Conservation (phyloP, 169 alveolate species). For the Perkinsus chesapeaki region DNA sequence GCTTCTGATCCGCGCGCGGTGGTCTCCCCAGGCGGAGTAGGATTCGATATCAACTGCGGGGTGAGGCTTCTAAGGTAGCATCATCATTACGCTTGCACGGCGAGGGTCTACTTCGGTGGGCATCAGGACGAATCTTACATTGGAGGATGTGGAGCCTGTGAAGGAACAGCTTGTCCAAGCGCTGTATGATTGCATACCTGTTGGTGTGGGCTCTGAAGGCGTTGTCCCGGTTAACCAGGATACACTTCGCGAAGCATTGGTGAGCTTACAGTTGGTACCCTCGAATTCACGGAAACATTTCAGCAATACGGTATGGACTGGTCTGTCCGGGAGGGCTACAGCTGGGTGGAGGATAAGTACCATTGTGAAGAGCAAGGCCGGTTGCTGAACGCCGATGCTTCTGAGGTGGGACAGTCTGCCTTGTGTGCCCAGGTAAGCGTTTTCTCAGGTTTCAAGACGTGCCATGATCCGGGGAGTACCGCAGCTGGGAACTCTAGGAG, state of each 20-base stretch:
- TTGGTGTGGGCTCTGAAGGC: slow-evolving; percentile 79
- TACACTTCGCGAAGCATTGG: slow-evolving; percentile 26
- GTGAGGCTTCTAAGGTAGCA: slow-evolving; percentile 52
- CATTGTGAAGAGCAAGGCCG: slow-evolving; percentile 74
- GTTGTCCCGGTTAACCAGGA: slow-evolving; percentile 32
- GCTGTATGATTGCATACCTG: slow-evolving; percentile 75
- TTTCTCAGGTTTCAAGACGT: slow-evolving; percentile 56
- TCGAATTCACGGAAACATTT: not conserved
- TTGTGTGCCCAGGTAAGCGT: not conserved
- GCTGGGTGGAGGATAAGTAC: slow-evolving; percentile 72
- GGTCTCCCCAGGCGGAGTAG: slow-evolving; percentile 83
- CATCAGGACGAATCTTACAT: slow-evolving; percentile 35
- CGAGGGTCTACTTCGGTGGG: not conserved
- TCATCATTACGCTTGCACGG: slow-evolving; percentile 23
- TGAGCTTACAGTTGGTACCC: not conserved
- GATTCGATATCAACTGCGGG: slow-evolving; percentile 82
- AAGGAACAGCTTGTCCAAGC: slow-evolving; percentile 64
- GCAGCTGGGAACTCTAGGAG: slow-evolving; percentile 81
- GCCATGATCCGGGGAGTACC: slow-evolving; percentile 77
- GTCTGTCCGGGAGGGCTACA: slow-evolving; percentile 52
- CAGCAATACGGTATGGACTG: slow-evolving; percentile 72
- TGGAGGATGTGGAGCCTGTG: slow-evolving; percentile 42
- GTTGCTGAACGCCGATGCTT: slow-evolving; percentile 68
- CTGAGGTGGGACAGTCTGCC: not conserved
- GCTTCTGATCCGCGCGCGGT: slow-evolving; percentile 58